A percentile compares a stretch with the other conserved stretches of the same genome.
phyloP scores from a whole-genome alignment of 2,329 filamentous ascomycete genomes.

The Purpureocillium lavendulum region DNA sequence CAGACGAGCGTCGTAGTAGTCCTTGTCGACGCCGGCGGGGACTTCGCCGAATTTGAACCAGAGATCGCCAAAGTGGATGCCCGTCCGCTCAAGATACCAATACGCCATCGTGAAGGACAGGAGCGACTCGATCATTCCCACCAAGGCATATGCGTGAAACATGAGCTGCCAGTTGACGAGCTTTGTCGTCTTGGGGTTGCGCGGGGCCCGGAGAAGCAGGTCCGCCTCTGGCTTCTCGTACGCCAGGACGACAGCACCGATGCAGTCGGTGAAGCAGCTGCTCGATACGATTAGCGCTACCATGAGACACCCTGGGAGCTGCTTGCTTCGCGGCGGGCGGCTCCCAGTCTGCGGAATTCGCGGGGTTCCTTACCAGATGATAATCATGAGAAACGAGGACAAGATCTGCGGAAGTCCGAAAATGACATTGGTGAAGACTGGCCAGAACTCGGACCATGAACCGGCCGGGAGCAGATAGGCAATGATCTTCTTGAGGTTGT shows the following conservation, averaged over 20 bases:
- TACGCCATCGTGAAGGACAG: conserved; percentile 56
- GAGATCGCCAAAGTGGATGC: conserved; percentile 53
- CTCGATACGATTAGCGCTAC: conserved; percentile 8
- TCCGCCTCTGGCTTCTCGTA: conserved; percentile 73
- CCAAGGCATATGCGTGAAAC: conserved; percentile 61
- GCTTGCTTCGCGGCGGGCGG: too few species aligned
- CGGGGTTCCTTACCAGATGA: conserved; percentile 40
- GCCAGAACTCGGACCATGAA: conserved; percentile 67
- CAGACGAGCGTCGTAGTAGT: conserved; percentile 44
- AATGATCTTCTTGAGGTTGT: conserved; percentile 64
- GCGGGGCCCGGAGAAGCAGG: conserved; percentile 59
- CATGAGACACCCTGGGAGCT: too few species aligned
- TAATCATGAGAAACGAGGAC: conserved; percentile 64
- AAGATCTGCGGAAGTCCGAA: conserved; percentile 67
- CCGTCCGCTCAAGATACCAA: conserved; percentile 54
- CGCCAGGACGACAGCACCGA: conserved; percentile 62
- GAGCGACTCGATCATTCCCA: conserved; percentile 55
- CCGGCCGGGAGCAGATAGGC: conserved; percentile 65
- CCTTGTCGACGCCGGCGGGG: conserved; percentile 40
- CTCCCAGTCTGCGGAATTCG: too few species aligned
- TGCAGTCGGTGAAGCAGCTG: conserved; percentile 68
- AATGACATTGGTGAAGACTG: conserved; percentile 64
- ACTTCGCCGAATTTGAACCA: conserved; percentile 62
- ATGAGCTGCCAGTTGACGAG: conserved; percentile 69
- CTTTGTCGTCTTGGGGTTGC: conserved; percentile 59